These are phyloP conservation scores for Arthrobotrys sinensis DNA, from an alignment of 2,329 filamentous ascomycete genomes.

Conservation along the genomic window DNA sequence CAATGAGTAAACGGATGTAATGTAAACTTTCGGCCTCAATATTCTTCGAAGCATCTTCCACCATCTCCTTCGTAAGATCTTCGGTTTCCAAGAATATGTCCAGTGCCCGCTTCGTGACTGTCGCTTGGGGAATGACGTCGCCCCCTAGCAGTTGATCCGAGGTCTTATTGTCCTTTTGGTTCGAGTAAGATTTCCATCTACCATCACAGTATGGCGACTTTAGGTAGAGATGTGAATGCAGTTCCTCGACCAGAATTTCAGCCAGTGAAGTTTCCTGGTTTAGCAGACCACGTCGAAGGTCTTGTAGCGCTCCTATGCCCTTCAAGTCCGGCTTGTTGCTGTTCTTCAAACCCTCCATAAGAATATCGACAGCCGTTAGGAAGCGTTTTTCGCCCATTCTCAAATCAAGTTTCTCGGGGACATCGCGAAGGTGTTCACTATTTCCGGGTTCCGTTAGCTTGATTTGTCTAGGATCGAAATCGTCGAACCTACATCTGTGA, in stretches of 20 bases:
- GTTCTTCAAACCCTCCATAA: constrained; percentile 87
- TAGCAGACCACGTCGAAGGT: constrained; percentile 87
- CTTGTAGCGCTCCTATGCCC: constrained; percentile 87
- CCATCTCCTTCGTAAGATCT: constrained; percentile 75
- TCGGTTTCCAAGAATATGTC: constrained; percentile 75
- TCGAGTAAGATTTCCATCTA: constrained; percentile 84
- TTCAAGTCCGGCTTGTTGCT: constrained; percentile 91
- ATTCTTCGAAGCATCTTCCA: constrained; percentile 90
- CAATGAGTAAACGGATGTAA: constrained; percentile 88
- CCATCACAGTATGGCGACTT: constrained; percentile 98
- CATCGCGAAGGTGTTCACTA: constrained; percentile 84
- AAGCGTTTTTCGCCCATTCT: constrained; percentile 97
- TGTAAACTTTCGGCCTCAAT: constrained; percentile 96
- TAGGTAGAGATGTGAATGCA: constrained; percentile 96
- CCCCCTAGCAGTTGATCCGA: constrained; percentile 52
- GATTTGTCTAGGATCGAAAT: not conserved
- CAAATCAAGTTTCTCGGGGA: constrained; percentile 93
- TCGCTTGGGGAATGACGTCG: constrained; percentile 40
- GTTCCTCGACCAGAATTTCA: constrained; percentile 95
- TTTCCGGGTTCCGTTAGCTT: constrained; percentile 36
- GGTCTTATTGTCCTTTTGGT: constrained; percentile 62
- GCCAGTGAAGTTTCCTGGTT: constrained; percentile 94
- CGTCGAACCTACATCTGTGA: constrained; percentile 74
- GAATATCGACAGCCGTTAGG: constrained; percentile 88
- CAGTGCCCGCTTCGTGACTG: constrained; percentile 70